Evolutionary conservation across 805 yeast genomes (phyloP).

Genomic region (Candida morakotiae): DNA sequence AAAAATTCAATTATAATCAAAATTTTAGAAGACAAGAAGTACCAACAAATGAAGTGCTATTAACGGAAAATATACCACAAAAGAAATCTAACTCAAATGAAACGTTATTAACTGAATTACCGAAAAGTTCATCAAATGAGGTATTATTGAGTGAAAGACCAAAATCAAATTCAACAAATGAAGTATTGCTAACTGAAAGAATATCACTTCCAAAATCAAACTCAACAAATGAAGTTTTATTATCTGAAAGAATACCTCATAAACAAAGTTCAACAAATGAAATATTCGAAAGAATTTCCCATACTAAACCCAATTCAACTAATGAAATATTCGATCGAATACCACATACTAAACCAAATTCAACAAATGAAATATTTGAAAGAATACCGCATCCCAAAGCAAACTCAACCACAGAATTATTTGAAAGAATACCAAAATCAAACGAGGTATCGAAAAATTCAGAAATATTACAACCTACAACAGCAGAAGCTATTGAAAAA

Average conservation of each 20-base stretch:
- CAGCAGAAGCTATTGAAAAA: constrained; percentile 33
- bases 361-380: too few species aligned
- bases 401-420: not conserved
- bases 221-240: not conserved
- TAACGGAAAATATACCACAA: too few species aligned
- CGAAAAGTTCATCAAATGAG: too few species aligned
- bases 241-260: constrained; percentile 2
- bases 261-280: not conserved
- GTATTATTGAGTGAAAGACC: not conserved
- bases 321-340: too few species aligned
- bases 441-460: too few species aligned
- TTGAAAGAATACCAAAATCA: too few species aligned
- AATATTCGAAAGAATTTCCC: not conserved
- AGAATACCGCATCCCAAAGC: too few species aligned
- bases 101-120: not conserved
- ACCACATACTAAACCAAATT: too few species aligned
- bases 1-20: constrained; percentile 5
- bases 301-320: not conserved
- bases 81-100: not conserved
- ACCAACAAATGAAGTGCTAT: not conserved
- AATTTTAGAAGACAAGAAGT: not conserved
- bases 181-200: not conserved
- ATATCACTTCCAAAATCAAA: not conserved
- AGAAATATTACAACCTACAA: constrained; percentile 11
- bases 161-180: not conserved